Evolutionary conservation across 352 stramenopile species (phyloP), one percentile per base, ranked within the genome.

Genomic region (Phytophthora foliorum): DNA sequence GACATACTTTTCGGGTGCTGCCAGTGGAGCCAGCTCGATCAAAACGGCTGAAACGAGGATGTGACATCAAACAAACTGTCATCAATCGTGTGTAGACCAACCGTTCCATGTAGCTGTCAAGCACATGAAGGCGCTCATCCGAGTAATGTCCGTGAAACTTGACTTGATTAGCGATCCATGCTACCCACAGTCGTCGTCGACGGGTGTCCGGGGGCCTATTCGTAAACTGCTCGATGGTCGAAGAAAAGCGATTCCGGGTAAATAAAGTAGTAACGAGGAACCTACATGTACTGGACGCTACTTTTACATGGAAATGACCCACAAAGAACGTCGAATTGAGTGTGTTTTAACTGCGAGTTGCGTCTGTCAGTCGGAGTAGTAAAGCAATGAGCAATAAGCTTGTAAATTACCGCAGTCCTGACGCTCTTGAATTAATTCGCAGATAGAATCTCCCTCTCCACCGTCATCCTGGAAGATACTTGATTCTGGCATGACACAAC

Each of bases 101-200:
- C 4, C 22, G 22, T 4, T 49, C 7, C 10, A 46, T 62, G 34
- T 72, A 77, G 6, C 4, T 14, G 6, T 63, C 36, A 31, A 77
- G 59, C 0, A 13, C 19, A 16, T 41, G 59, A 29, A 78, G 46
- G 13, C 69, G 53, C 6, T 61, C 36, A 6, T 55, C 24, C 7
- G 69, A 81, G 51, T 78, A 81, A 6, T 50, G 56, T 13, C 74
- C 74, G n/a, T 74, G 69, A 5, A 77, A 56, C 38, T 78, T 66
- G 4, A 72, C 66, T 51, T 78, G 49, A 0, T 53, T 22, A 44
- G 14, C 17, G 1, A 21, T 21, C 38, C 38, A 44, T 17, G 14
- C 34, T 39, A 10, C 34, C 10, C 34, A 39, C 14, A 39, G 29
- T 32, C 29, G 38, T 44, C 38, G 38, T 44, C 14, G 38, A 44